Evolutionary conservation across 495 filamentous ascomycete species (phyloP), one percentile per base, ranked within the genome.

Genomic region (Daldinia decipiens): DNA sequence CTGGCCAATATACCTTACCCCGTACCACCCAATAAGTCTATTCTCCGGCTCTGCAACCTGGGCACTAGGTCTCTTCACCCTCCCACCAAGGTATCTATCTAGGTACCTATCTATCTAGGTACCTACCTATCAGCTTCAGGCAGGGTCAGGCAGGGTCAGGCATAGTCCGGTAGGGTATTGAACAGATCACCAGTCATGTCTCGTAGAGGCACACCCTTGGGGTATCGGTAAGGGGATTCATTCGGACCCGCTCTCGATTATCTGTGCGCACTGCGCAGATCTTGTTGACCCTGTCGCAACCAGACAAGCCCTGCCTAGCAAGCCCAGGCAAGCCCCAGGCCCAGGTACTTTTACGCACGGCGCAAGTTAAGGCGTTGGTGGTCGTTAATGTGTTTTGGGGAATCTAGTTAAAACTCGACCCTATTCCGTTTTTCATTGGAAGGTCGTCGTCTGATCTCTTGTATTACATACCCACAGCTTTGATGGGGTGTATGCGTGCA

Each of bases 181-280:
- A 13, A 61, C 34, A 53, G 60, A 62, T 72, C 47, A 65, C 58
- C 62, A 26, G 54, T 64, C 55, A 59, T 68, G 63, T 59, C 40
- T 43, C 34, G 67, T 74, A 71, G 39, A 24, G 26, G 38, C 71
- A 74, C 71, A 45, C 71, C 71, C 71, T 38, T 56, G 67, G 71
- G 58, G 71, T 74, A 63, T 24, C 29, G 59, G 67, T 67, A 73
- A 65, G 47, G 69, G 45, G 31, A 54, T 38, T 57, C 52, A 56
- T 67, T 67, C 66, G 63, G 71, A 74, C 71, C 71, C 71, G 71
- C 71, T 64, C 71, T 67, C 71, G 53, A 74, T 74, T 74, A 58
- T 32, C 71, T 74, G 71, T 74, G 71, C 71, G 71, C 71, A 59
- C 52, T 59, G 62, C 71, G 66, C 62, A 67, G 67, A 70, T 74